A percentile compares a stretch with the other conserved stretches of the same genome.
These are phyloP conservation scores for button mushroom (Agaricus bisporus) DNA, from an alignment of 768 basidiomycete species.

Conservation along the genomic window DNA sequence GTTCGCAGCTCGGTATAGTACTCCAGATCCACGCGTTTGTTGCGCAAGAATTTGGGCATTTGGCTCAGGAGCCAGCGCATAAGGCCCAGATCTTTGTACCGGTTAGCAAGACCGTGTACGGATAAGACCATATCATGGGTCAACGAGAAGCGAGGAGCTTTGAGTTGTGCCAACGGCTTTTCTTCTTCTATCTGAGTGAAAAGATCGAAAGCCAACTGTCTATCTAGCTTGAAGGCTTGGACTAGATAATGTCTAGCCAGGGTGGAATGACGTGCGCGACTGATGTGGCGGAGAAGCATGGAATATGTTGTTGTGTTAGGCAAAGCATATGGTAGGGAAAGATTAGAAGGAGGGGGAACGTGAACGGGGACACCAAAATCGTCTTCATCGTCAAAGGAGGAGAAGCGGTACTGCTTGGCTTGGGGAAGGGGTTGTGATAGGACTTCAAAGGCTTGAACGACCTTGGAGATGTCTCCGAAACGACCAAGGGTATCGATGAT, in stretches of 20 bases:
- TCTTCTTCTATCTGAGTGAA: constrained; percentile 19
- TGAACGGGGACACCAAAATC: constrained; percentile 47
- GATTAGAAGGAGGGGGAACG: constrained; percentile 22
- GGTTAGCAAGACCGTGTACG: constrained; percentile 52
- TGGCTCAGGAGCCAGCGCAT: constrained; percentile 55
- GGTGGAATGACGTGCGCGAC: constrained; percentile 37
- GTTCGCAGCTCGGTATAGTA: constrained; percentile 33
- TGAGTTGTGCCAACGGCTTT: constrained; percentile 27
- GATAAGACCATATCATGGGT: constrained; percentile 52
- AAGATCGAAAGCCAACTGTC: constrained; percentile 23
- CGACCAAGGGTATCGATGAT: constrained; percentile 67
- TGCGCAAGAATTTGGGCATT: constrained; percentile 35
- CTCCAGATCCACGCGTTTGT: constrained; percentile 41
- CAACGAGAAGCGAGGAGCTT: constrained; percentile 47
- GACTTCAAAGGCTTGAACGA: constrained; percentile 74
- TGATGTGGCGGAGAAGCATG: constrained; percentile 54
- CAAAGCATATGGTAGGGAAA: constrained; percentile 35
- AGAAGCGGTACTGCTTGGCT: constrained; percentile 38
- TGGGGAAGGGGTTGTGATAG: constrained; percentile 66
- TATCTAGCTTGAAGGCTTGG: constrained; percentile 44
- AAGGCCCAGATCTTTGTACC: constrained; percentile 49
- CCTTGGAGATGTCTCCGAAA: constrained; percentile 50
- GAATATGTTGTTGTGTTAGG: constrained; percentile 68
- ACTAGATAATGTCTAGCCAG: constrained; percentile 64
- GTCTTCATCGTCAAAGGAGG: constrained; percentile 66